These are phyloP conservation scores for Ceratocystis alfenasii DNA, from an alignment of 2,329 filamentous ascomycete species.

Conservation along the genomic window DNA sequence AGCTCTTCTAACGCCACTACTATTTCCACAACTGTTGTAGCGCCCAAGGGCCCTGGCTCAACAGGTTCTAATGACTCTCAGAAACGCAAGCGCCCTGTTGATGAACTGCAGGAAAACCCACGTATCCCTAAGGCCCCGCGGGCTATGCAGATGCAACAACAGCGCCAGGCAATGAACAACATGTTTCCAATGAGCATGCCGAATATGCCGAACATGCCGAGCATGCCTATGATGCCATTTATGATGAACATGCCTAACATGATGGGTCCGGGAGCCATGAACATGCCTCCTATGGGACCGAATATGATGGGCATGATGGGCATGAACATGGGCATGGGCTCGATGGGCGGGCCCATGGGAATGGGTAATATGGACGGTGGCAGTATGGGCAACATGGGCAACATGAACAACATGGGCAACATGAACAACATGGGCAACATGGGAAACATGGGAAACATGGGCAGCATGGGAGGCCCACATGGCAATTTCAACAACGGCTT, in stretches of 20 bases:
- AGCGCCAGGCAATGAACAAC: slow-evolving; percentile 35
- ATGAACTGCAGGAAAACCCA: slow-evolving; percentile 54
- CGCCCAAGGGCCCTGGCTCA: not conserved
- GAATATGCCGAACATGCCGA: slow-evolving; percentile 27
- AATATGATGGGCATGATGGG: slow-evolving; percentile 30
- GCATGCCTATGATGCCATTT: slow-evolving; percentile 31
- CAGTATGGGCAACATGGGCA: slow-evolving; percentile 20
- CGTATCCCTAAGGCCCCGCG: slow-evolving; percentile 53
- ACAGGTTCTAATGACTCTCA: slow-evolving; percentile 29
- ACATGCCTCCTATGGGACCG: slow-evolving; percentile 26
- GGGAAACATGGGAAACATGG: not conserved
- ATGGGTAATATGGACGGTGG: slow-evolving; percentile 16
- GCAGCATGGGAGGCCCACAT: slow-evolving; percentile 27
- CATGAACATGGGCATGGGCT: slow-evolving; percentile 28
- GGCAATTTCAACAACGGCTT: slow-evolving; percentile 21
- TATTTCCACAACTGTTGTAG: not conserved
- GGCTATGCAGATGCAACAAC: slow-evolving; percentile 48
- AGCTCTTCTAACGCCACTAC: slow-evolving; percentile 5
- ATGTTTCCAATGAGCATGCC: slow-evolving; percentile 34
- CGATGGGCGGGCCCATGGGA: slow-evolving; percentile 6
- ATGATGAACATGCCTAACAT: slow-evolving; percentile 31
- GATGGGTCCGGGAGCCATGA: slow-evolving; percentile 24
- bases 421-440: slow-evolving; percentile 21
- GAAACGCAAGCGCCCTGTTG: slow-evolving; percentile 68
- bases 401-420: not conserved